phyloP scores from a whole-genome alignment of 208 protist genomes.

The Wallacemonas rigidus region DNA sequence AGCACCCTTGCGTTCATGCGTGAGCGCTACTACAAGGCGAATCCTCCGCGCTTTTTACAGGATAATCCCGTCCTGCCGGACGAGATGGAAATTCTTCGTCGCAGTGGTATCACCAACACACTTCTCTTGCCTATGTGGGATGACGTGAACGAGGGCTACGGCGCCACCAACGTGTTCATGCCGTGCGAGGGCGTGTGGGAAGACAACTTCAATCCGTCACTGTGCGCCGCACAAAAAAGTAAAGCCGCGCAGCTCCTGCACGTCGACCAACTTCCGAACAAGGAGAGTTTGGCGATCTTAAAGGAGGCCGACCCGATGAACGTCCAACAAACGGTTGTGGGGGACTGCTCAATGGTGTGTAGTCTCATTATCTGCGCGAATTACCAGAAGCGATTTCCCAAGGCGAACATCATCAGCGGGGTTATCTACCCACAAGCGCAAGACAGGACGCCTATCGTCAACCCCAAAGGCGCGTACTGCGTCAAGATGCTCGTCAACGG shows the following conservation, averaged over 20 bases:
- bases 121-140: constrained; percentile 87
- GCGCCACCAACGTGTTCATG: constrained; percentile 85
- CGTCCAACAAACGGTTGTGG: constrained; percentile 85
- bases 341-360: constrained; percentile 87
- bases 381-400: constrained; percentile 83
- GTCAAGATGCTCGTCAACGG: constrained; percentile 94
- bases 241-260: constrained; percentile 34
- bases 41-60: constrained; percentile 77
- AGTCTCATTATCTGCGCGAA: constrained; percentile 73
- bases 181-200: constrained; percentile 65
- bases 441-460: constrained; percentile 73
- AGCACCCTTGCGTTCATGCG: constrained; percentile 67
- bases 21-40: constrained; percentile 44
- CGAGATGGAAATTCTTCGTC: constrained; percentile 80
- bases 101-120: constrained; percentile 66
- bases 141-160: constrained; percentile 82
- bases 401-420: constrained; percentile 81
- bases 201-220: constrained; percentile 28
- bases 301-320: constrained; percentile 73
- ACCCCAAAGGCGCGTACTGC: constrained; percentile 88
- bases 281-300: constrained; percentile 45
- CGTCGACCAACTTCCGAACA: constrained; percentile 36
- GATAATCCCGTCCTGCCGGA: constrained; percentile 77
- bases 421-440: constrained; percentile 89
- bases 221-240: constrained; percentile 9